Conservation (phyloP, 1,139 yeast genomes). For the Yamadazyma triangularis region DNA sequence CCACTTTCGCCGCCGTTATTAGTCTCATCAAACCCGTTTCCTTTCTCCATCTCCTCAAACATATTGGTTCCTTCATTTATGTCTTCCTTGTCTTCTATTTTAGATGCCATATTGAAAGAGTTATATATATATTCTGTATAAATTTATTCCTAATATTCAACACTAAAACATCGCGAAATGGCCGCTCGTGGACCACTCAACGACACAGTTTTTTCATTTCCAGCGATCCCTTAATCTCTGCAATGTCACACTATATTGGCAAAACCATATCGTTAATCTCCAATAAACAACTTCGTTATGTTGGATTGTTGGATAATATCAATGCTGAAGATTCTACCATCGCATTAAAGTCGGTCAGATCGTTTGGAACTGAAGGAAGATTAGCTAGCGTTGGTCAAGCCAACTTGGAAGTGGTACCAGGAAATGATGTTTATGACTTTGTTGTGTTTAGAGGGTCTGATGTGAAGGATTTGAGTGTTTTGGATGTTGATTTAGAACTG, state of each 20-base stretch:
- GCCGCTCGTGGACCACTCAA: too few relatives aligned
- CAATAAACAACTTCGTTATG: conserved; percentile 82
- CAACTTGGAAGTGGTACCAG: conserved; percentile 67
- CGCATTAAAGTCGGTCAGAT: conserved; percentile 74
- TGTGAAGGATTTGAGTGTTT: conserved; percentile 82
- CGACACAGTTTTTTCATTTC: too few relatives aligned
- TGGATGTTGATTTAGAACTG: conserved; percentile 60
- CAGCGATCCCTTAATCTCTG: conserved; percentile 1
- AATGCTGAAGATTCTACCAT: conserved; percentile 92
- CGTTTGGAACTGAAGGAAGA: conserved; percentile 93
- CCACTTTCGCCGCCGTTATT: too few relatives aligned
- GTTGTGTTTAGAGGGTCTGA: conserved; percentile 91
- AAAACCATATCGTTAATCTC: conserved; percentile 88
- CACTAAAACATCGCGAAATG: too few relatives aligned
- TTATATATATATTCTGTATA: too few relatives aligned
- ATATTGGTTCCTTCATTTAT: too few relatives aligned
- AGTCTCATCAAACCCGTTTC: too few relatives aligned
- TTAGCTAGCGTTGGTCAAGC: conserved; percentile 57
- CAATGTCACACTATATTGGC: conserved; percentile 86
- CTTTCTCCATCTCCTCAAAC: too few relatives aligned
- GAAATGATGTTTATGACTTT: conserved; percentile 66
- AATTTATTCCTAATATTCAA: too few relatives aligned
- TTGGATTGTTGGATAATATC: conserved; percentile 81
- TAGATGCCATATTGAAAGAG: too few relatives aligned
- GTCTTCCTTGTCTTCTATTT: too few relatives aligned